These are phyloP conservation scores for Cutaneotrichosporon mucoides DNA, from an alignment of 1,284 basidiomycete genomes.

Conservation along the genomic window DNA sequence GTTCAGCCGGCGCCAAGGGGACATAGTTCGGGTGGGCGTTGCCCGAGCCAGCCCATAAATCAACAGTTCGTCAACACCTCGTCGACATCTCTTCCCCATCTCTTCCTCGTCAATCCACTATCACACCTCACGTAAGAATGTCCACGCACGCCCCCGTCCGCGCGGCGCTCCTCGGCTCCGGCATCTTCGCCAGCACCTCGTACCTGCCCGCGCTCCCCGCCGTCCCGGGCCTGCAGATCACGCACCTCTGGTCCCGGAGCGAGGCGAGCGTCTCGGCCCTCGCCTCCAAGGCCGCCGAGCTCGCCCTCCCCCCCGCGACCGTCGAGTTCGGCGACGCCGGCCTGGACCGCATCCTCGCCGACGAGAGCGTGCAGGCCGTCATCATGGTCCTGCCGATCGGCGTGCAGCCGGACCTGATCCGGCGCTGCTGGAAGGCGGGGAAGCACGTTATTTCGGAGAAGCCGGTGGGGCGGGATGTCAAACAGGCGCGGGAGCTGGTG, in stretches of 20 bases:
- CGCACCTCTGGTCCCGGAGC: constrained; percentile 75
- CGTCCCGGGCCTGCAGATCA: constrained; percentile 53
- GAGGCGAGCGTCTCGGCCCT: constrained; percentile 57
- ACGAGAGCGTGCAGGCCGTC: constrained; percentile 65
- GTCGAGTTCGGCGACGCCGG: constrained; percentile 56
- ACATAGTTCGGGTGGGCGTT: no score
- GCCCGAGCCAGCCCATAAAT: no score
- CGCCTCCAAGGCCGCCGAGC: constrained; percentile 42
- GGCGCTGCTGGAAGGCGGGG: constrained; percentile 57
- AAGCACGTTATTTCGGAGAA: constrained; percentile 79
- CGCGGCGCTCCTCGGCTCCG: constrained; percentile 42
- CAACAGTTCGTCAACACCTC: not conserved
- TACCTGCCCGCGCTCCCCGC: constrained; percentile 68
- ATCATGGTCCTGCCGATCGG: constrained; percentile 74
- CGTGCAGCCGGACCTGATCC: constrained; percentile 63
- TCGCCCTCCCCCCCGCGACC: constrained; percentile 38
- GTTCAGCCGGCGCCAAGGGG: no score
- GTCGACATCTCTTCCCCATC: not conserved
- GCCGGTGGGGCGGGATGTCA: constrained; percentile 70
- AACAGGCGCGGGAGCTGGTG: constrained; percentile 61
- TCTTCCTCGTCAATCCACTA: not conserved
- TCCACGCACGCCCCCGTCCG: constrained; percentile 5
- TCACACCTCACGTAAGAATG: not conserved
- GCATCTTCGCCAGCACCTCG: constrained; percentile 50
- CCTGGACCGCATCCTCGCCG: constrained; percentile 62